Base-by-base conservation (phyloP, 176 grass and related monocot genomes). In the Aegilops speltoides region DNA sequence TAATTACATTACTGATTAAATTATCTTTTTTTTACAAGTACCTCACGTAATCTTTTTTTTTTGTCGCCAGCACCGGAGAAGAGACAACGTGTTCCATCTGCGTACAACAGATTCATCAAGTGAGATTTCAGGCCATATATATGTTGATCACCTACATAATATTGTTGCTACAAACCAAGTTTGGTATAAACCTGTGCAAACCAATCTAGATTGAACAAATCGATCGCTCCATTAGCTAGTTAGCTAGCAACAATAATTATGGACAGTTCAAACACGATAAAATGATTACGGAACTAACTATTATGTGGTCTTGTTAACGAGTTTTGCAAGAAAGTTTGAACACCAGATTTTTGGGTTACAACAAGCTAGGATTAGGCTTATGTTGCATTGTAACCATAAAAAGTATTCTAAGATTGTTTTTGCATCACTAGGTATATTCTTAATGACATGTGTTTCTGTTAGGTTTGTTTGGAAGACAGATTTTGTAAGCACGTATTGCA, bases 81-180 rank as follows among this genome's bases (percentile, higher is more conserved):
- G 77, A 92, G 86, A 34, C 96, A 98, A 26, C 96, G 91, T 65
- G 91, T 93, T 82, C 96, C 96, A 24, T 98, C 96, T 45, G 93
- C 93, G 72, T 98, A 98, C 71, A 98, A 98, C 81, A 88, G 87
- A 84, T 98, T 98, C 68, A 98, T 98, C 93, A 98, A 93, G 96
- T 98, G 74, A 91, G 86, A 77, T 73, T 43, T 62, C 62, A 77
- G 36, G 11, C 62, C 77, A 61, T 31, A 64, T 17, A 84, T 26
- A 28, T 7, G 45, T 48, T 45, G 32, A 20, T n/a, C 38, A 0
- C 71, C 15, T 73, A 43, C 62, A 24, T 8, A 69, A 78, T 25
- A 82, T 48, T 48, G 45, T 48, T 48, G 45, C 45, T 14, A 48
- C 45, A 48, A 14, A 48, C 45, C 45, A 48, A 48, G 45, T 48